Percentiles rank a stretch among this genome's conserved stretches.
Conservation (phyloP, 2,329 filamentous ascomycete species). For the Phialophora chinensis region DNA sequence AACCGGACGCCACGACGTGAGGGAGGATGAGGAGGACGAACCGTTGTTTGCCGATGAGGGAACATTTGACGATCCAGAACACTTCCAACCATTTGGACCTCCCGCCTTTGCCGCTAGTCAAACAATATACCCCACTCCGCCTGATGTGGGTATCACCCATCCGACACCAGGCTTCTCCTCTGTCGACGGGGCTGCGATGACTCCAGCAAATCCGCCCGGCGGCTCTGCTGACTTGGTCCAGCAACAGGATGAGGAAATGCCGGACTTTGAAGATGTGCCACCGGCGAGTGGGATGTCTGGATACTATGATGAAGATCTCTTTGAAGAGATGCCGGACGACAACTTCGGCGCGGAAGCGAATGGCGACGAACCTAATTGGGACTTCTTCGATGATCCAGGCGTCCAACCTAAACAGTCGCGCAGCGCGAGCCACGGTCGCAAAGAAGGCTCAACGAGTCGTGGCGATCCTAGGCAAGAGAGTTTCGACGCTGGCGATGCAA, state of each 20-base stretch:
- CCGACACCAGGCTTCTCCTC: constrained; percentile 41
- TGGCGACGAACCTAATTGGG: constrained; percentile 66
- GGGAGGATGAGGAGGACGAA: constrained; percentile 32
- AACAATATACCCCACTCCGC: constrained; percentile 60
- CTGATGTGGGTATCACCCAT: constrained; percentile 53
- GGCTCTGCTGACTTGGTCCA: constrained; percentile 11
- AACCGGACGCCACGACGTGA: constrained; percentile 5
- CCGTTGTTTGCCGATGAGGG: constrained; percentile 37
- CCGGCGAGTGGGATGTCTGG: constrained; percentile 42
- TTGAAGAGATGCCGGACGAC: constrained; percentile 62
- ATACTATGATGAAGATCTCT: constrained; percentile 62
- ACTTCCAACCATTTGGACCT: constrained; percentile 36
- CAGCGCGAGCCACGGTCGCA: constrained; percentile 8
- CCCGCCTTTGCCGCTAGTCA: constrained; percentile 35
- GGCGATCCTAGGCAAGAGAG: not conserved
- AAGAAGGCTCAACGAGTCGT: constrained; percentile 2
- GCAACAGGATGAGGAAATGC: constrained; percentile 31
- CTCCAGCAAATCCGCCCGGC: constrained; percentile 41
- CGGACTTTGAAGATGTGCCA: constrained; percentile 27
- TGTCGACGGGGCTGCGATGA: constrained; percentile 43
- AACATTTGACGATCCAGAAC: constrained; percentile 37
- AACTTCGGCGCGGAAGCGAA: constrained; percentile 62
- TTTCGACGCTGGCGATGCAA: not conserved
- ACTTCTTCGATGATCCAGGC: constrained; percentile 65
- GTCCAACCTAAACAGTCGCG: constrained; percentile 19